A percentile compares a stretch with the other conserved stretches of the same genome.
Evolutionary conservation across 2,329 filamentous ascomycete species (phyloP).

Genomic region (Phaeomoniella chlamydospora): DNA sequence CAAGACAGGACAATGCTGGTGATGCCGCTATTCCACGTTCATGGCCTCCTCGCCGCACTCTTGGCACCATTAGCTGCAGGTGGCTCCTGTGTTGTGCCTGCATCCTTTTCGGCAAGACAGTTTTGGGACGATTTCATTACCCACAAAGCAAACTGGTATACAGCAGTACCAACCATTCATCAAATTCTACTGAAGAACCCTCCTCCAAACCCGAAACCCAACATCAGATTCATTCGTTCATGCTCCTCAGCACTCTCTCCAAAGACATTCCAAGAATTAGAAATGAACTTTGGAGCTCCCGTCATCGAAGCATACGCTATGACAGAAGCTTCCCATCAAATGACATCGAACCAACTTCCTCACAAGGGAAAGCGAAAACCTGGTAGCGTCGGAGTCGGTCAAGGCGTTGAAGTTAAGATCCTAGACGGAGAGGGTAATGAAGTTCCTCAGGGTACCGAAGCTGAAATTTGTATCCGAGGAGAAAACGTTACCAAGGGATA

Average conservation of each 20-base stretch:
- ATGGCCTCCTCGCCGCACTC: conserved; percentile 72
- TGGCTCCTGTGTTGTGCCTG: conserved; percentile 65
- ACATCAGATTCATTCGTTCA: conserved; percentile 75
- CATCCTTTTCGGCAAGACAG: conserved; percentile 64
- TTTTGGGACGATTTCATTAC: conserved; percentile 69
- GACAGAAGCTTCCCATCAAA: conserved; percentile 59
- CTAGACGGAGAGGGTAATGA: conserved; percentile 56
- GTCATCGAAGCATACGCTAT: conserved; percentile 86
- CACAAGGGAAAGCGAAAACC: conserved; percentile 17
- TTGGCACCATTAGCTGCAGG: conserved; percentile 62
- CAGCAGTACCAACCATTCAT: conserved; percentile 83
- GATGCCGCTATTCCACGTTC: conserved; percentile 85
- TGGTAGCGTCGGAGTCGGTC: conserved; percentile 67
- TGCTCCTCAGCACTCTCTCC: conserved; percentile 75
- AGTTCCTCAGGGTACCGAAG: conserved; percentile 54
- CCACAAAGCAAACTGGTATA: conserved; percentile 78
- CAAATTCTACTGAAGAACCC: conserved; percentile 71
- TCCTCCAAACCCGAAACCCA: conserved; percentile 50
- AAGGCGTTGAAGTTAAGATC: conserved; percentile 71
- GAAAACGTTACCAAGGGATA: conserved; percentile 77
- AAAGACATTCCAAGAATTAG: conserved; percentile 66
- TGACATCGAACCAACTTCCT: neutral
- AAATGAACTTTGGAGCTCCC: conserved; percentile 60
- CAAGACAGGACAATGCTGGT: conserved; percentile 70
- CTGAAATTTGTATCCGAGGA: conserved; percentile 70